Evolutionary conservation across 768 basidiomycete genomes (phyloP), one percentile per base, ranked within the genome.

Genomic region (Termitomyces sp.): DNA sequence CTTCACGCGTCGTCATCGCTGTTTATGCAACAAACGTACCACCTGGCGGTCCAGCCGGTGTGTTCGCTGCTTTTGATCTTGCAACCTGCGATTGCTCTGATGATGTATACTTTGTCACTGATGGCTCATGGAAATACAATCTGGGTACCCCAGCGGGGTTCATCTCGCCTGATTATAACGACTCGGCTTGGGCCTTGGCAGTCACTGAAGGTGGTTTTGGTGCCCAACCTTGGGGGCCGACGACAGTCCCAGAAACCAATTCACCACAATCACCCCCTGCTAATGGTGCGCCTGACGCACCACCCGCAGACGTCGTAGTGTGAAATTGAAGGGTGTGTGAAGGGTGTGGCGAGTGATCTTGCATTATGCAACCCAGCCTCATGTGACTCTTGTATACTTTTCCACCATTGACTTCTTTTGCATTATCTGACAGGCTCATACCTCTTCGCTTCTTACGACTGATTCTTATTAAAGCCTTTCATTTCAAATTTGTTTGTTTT

Each of bases 71-170:
- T 12, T 56, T 63, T n/a, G 53, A 64, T 32, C 59, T 63, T 48
- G 60, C 53, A 22, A 61, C 42, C 41, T 60, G 51, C 23, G 52
- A 57, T 49, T 66, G 62, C 50, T 53, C 56, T 7, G 45, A 54
- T 1, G 58, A 60, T 18, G 50, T 52, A 10, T 47, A 42, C 5
- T 32, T 61, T 9, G 46, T 62, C 6, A 66, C 67, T 15, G 66
- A 68, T 48, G 52, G 38, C 2, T 56, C 52, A 7, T 71, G 67
- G 67, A 67, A 67, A 53, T 64, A 53, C 38, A 66, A 27, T 36
- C 57, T 52, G 1, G 54, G 43, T 3, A 47, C 50, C 9, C 62
- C 65, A 23, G 23, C 41, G 15, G 64, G 45, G 61, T 63, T 60
- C 38, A 57, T 55, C 15, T 27, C 33, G 5, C 56, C 56, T 11